Conservation (phyloP, 2,329 filamentous ascomycete genomes). For the Epichloe hybrida region DNA sequence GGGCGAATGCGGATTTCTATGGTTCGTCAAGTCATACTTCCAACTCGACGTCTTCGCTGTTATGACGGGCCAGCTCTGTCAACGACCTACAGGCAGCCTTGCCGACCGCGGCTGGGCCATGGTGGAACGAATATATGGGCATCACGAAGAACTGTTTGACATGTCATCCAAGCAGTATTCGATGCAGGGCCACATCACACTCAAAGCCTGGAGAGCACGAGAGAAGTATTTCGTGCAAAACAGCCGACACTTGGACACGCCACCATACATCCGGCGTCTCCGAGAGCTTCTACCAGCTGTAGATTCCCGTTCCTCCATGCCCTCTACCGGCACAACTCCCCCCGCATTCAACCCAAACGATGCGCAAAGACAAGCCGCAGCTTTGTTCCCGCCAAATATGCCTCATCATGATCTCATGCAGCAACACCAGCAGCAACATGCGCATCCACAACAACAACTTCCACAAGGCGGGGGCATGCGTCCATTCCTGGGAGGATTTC, state of each 20-base stretch:
- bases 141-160: slow-evolving; percentile 38
- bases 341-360: neutral
- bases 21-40: slow-evolving; percentile 42
- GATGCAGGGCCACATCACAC: slow-evolving; percentile 31
- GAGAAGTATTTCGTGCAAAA: slow-evolving; percentile 26
- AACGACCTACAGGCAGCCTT: slow-evolving; percentile 32
- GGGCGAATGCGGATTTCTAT: slow-evolving; percentile 35
- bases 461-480: slow-evolving; percentile 21
- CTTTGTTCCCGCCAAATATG: slow-evolving; percentile 1
- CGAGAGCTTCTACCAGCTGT: slow-evolving; percentile 26
- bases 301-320: slow-evolving; percentile 22
- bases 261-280: slow-evolving; percentile 32
- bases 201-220: slow-evolving; percentile 40
- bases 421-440: slow-evolving; percentile 3
- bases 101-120: slow-evolving; percentile 40
- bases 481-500: slow-evolving; percentile 28
- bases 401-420: neutral
- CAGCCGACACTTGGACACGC: slow-evolving; percentile 27
- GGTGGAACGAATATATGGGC: slow-evolving; percentile 32
- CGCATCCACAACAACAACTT: slow-evolving; percentile 4
- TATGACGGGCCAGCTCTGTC: slow-evolving; percentile 39
- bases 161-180: slow-evolving; percentile 30
- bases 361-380: neutral
- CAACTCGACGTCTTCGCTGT: slow-evolving; percentile 43
- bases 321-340: slow-evolving; percentile 6